These are phyloP conservation scores for Lachnellula arida DNA, from an alignment of 2,329 filamentous ascomycete species.

Conservation along the genomic window DNA sequence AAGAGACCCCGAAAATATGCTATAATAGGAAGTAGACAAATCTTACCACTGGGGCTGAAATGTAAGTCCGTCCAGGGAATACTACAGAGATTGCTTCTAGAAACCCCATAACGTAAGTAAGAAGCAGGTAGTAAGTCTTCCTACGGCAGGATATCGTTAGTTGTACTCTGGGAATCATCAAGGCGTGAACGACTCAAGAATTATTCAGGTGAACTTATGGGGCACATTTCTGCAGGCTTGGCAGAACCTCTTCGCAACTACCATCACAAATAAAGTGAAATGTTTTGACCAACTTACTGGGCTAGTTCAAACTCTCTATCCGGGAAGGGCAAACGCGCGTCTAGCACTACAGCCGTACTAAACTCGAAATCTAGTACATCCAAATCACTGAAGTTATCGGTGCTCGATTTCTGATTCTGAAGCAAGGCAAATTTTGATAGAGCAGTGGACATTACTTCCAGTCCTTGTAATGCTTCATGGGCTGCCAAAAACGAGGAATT, in stretches of 20 bases:
- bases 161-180: too few relatives aligned
- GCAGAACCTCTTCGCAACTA: too few relatives aligned
- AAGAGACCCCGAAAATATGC: too few relatives aligned
- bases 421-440: constrained; percentile 14
- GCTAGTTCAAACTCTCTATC: constrained; percentile 11
- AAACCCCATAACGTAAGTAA: constrained; percentile 20
- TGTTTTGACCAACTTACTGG: constrained; percentile 1
- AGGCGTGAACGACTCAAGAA: too few relatives aligned
- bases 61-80: constrained; percentile 15
- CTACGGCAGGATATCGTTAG: not conserved
- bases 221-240: too few relatives aligned
- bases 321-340: constrained; percentile 9
- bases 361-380: constrained; percentile 18
- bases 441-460: constrained; percentile 14
- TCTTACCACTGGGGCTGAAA: constrained; percentile 7
- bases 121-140: constrained; percentile 17
- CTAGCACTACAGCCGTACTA: constrained; percentile 10
- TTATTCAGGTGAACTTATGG: too few relatives aligned
- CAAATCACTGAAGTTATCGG: constrained; percentile 15
- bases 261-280: not conserved
- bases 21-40: too few relatives aligned
- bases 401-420: constrained; percentile 8
- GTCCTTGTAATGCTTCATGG: constrained; percentile 6
- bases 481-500: too few relatives aligned
- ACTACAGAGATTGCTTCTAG: constrained; percentile 11